Conservation (phyloP, 768 basidiomycete genomes). For the Dacryopinax spathularia region DNA sequence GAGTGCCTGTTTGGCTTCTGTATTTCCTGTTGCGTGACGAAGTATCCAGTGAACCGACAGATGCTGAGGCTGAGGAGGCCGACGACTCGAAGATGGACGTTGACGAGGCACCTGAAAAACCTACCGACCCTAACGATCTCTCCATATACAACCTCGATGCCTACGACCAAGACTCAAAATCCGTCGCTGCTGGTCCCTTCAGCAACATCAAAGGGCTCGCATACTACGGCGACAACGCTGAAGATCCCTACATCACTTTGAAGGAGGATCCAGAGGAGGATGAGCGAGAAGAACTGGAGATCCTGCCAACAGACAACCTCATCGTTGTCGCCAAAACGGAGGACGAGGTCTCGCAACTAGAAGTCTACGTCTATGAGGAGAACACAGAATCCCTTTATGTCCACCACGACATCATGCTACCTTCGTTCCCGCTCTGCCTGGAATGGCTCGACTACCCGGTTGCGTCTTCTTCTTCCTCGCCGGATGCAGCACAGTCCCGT, state of each 20-base stretch:
- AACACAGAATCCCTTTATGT: slow-evolving; percentile 80
- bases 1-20: slow-evolving; percentile 28
- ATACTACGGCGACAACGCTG: slow-evolving; percentile 79
- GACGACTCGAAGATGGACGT: slow-evolving; percentile 50
- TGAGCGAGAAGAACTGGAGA: slow-evolving; percentile 79
- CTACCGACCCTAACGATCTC: slow-evolving; percentile 45
- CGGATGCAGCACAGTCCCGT: slow-evolving; percentile 20
- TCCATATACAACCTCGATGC: slow-evolving; percentile 79
- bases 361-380: slow-evolving; percentile 93
- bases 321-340: slow-evolving; percentile 88
- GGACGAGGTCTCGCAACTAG: slow-evolving; percentile 90
- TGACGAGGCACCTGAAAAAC: slow-evolving; percentile 31
- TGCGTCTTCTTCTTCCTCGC: slow-evolving; percentile 22
- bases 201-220: slow-evolving; percentile 90
- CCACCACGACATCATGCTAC: slow-evolving; percentile 95
- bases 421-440: slow-evolving; percentile 92
- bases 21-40: slow-evolving; percentile 4
- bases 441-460: slow-evolving; percentile 99
- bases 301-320: slow-evolving; percentile 83
- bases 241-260: slow-evolving; percentile 92
- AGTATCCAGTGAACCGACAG: slow-evolving; percentile 16
- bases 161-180: slow-evolving; percentile 66
- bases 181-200: slow-evolving; percentile 48
- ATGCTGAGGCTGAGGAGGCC: neutral
- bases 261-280: slow-evolving; percentile 76